phyloP scores from a whole-genome alignment of 73 alveolate species.

The Tetrahymena borealis region DNA sequence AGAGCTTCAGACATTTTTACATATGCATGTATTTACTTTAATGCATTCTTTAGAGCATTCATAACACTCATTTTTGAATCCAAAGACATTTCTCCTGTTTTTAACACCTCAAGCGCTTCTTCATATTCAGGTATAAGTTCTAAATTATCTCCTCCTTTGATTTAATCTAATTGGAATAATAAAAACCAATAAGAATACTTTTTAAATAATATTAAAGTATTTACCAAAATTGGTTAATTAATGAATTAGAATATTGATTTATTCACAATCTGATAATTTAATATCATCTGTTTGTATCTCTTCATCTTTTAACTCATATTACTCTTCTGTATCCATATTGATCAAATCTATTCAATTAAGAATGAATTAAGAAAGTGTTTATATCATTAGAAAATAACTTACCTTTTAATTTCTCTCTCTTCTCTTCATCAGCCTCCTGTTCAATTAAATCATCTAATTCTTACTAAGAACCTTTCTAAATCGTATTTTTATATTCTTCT shows the following conservation, averaged over 20 bases:
- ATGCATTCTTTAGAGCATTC: background rate
- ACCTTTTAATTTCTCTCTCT: background rate
- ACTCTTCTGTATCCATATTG: background rate
- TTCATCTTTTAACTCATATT: background rate
- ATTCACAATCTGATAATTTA: background rate
- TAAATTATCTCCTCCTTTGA: background rate
- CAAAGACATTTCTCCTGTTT: background rate
- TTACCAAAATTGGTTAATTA: background rate
- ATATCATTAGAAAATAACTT: background rate
- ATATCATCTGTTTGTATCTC: background rate
- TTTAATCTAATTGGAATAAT: background rate
- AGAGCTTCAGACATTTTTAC: background rate
- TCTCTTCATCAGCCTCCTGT: background rate
- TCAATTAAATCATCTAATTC: background rate
- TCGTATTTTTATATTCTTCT: background rate
- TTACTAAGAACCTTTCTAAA: background rate
- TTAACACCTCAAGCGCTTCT: background rate
- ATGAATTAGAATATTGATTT: background rate
- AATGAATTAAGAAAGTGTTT: background rate
- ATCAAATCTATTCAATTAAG: too few relatives aligned
- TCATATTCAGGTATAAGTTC: background rate
- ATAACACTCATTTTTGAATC: background rate
- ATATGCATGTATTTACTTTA: background rate
- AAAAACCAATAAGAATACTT: background rate
- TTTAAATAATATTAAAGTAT: too few relatives aligned